Evolutionary conservation across 768 basidiomycete genomes (phyloP).

Genomic region (Boletus rex-veris): DNA sequence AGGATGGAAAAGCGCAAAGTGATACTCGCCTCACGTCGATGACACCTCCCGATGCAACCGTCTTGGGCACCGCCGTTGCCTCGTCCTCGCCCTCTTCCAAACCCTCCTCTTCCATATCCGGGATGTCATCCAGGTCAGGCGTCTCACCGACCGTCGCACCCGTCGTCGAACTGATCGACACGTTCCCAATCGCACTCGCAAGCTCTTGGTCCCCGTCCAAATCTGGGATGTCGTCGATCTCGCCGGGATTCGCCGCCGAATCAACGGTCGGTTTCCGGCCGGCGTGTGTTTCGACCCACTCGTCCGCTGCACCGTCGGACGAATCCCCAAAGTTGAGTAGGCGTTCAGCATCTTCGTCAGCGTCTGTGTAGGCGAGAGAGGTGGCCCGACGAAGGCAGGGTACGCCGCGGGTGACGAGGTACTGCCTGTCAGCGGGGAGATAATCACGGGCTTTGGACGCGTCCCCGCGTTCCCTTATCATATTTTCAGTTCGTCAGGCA

Average conservation of each 20-base stretch:
- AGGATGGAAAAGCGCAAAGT: neutral
- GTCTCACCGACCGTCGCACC: constrained; percentile 48
- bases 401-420: constrained; percentile 93
- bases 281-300: constrained; percentile 99
- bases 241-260: constrained; percentile 54
- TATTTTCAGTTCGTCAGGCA: neutral
- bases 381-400: constrained; percentile 93
- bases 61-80: constrained; percentile 66
- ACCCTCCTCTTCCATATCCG: constrained; percentile 97
- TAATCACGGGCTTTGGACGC: constrained; percentile 82
- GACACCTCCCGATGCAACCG: constrained; percentile 30
- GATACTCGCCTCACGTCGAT: constrained; percentile 49
- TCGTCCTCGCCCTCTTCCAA: constrained; percentile 87
- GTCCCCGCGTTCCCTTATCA: constrained; percentile 87
- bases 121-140: constrained; percentile 96
- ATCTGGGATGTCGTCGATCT: constrained; percentile 86
- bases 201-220: constrained; percentile 57
- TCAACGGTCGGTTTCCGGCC: constrained; percentile 58
- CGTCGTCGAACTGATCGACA: constrained; percentile 41
- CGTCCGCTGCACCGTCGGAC: constrained; percentile 61
- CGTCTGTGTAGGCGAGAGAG: constrained; percentile 89
- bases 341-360: constrained; percentile 94
- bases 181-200: constrained; percentile 40
- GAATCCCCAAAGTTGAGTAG: constrained; percentile 78
- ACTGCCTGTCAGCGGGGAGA: constrained; percentile 94